Evolutionary conservation across 2,329 filamentous ascomycete genomes (phyloP), one percentile per base, ranked within the genome.

Genomic region (Claviceps quebecensis): DNA sequence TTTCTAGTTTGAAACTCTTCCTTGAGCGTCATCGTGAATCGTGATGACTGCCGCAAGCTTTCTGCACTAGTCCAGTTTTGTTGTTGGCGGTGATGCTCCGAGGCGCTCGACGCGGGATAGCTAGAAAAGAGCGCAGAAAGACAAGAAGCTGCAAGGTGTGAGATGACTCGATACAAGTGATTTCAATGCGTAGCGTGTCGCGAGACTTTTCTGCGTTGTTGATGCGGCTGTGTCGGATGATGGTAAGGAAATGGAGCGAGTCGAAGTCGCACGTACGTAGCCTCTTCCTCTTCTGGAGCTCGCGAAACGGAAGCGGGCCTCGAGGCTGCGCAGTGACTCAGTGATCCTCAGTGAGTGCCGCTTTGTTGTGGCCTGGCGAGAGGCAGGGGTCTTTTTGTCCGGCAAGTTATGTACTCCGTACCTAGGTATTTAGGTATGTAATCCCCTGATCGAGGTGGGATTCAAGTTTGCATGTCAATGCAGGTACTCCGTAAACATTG

Each of bases 1-100:
- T 86, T 86, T 63, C 83, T 75, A 55, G 81, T 83, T 65, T 76
- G 76, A 65, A 86, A 84, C 69, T 86, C 82, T 63, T 86, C 82
- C 68, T 78, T 78, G 71, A 86, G 74, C 66, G 80, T 77, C 81
- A 85, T 85, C 56, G 71, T 81, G 74, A 60, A 85, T 85, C 56
- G 71, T 81, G 74, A 60, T 63, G 61, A 22, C 7, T 45, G 39
- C 48, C 43, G 48, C 47, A 52, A 46, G 44, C 41, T 43, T 45
- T 17, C 40, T 45, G 26, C n/a, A n/a, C 41, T 44, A 51, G 41
- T 43, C 46, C n/a, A 19, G n/a, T 8, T 47, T 37, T 22, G 22
- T 29, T 37, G 23, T 37, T 45, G 29, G 16, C 34, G 34, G 16
- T 48, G 38, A 13, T 44, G n/a, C 19, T 45, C 11, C 29, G 44